Base-by-base conservation (phyloP, 306 rosid species). In the Malus fusca region DNA sequence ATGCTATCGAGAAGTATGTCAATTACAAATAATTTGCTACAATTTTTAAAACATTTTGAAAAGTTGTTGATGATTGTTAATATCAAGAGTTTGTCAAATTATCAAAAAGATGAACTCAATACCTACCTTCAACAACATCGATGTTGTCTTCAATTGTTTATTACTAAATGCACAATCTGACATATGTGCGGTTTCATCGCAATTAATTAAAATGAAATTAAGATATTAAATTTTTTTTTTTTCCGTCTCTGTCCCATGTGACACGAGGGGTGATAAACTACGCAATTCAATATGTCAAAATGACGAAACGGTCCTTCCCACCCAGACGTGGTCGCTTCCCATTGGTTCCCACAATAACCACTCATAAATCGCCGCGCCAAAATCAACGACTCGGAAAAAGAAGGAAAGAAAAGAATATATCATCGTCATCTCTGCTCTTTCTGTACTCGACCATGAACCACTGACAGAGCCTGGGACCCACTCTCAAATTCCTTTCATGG, bases 401-500 rank as follows among this genome's bases (percentile, higher is more conserved):
- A 18, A 68, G 55, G 44, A 26, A n/a, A 21, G 6, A 73, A 77
- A 43, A 78, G 6, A 30, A 25, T 46, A 62, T 30, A 4, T 56
- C 42, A 37, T 37, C 89, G 70, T 83, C 89, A 43, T 84, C 87
- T 66, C 77, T 69, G 72, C 87, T 60, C 79, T 48, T 61, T 52
- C 76, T 19, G 35, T 33, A 5, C 58, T 33, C 78, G 28, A 43
- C 17, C 68, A 48, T 64, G 68, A 68, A 40, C 40, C 72, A 33
- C 42, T 59, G 72, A 72, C 74, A 21, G 69, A 73, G 60, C 10
- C 68, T 59, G 68, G 48, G 67, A 42, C 58, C 26, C 77, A 15
- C 56, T 26, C 77, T 48, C 55, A 48, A 25, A 59, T 6, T 10
- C 53, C 22, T 79, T 88, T 85, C 87, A 95, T 95, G 99, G 97